Base-by-base conservation (phyloP, 352 stramenopile species). In the Phytophthora litchii region DNA sequence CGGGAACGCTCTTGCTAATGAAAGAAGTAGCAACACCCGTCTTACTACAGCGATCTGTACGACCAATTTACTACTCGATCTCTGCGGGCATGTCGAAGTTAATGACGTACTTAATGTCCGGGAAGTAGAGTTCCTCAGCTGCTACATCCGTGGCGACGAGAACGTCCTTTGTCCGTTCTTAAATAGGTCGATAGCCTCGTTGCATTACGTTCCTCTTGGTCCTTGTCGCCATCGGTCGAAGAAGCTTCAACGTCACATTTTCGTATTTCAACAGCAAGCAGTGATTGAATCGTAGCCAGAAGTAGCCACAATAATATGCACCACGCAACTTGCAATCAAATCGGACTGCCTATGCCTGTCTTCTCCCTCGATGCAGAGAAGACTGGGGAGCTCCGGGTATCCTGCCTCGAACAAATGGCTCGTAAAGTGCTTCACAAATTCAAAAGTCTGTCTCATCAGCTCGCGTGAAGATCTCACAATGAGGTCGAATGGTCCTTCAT, bases 11-110 rank as follows among this genome's bases (percentile, higher is more conserved):
- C 76, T 99, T 99, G 78, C 99, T 99, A 73, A 99, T 99, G 59
- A 99, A 99, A 3, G 97, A 99, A 9, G 97, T 99, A 1, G 97
- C 97, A 0, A 99, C 96, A 29, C 85, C 85, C 2, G 97, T 99
- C 70, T 99, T 99, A 9, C 97, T 97, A 65, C 95, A 98, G 34
- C 97, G 96, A 34, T 97, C 97, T 8, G 97, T 99, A 54, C 97
- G 95, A 38, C 97, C 97, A 62, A 99, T 99, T 50, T 99, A 99
- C 73, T 99, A 99, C 76, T 99, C 97, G 66, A 99, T 99, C 72
- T 99, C 96, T 35, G 81, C 84, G 0, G 97, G 97, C 97, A 99
- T 99, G 74, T 99, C 97, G 67, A 99, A 99, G 72, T 99, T 99
- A 60, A 99, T 99, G 13, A 99, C 97, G 72, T 99, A 97, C 74